phyloP scores from a whole-genome alignment of 768 basidiomycete species.

The Mycena vitilis region DNA sequence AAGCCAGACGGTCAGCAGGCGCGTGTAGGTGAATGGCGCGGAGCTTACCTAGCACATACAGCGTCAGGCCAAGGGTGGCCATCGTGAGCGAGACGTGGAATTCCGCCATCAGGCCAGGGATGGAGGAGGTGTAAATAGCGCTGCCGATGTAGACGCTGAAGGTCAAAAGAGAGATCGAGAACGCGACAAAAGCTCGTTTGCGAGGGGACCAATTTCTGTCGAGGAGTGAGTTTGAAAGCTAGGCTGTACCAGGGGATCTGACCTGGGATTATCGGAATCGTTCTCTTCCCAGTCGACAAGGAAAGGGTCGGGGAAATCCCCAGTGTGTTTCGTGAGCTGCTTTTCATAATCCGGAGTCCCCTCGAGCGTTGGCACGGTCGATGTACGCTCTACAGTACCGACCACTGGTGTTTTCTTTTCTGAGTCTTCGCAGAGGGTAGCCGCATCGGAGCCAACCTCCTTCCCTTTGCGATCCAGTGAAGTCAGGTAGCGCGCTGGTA shows the following conservation, averaged over 20 bases:
- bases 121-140: conserved; percentile 47
- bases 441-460: background rate
- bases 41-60: conserved; percentile 42
- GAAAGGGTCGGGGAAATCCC: conserved; percentile 31
- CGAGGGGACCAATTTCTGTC: conserved; percentile 45
- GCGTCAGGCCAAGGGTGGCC: conserved; percentile 43
- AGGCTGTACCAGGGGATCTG: background rate
- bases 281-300: conserved; percentile 43
- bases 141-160: conserved; percentile 49
- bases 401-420: background rate
- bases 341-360: background rate
- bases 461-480: background rate
- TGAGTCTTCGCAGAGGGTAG: background rate
- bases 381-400: conserved; percentile 2
- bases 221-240: background rate
- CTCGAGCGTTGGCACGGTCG: background rate
- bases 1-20: background rate
- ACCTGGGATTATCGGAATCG: conserved; percentile 44
- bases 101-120: conserved; percentile 39
- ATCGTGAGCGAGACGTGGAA: conserved; percentile 44
- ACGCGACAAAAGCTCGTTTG: conserved; percentile 45
- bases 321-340: background rate
- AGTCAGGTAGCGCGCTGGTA: conserved; percentile 11
- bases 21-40: background rate
- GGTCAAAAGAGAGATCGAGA: conserved; percentile 46